A percentile compares a stretch with the other conserved stretches of the same genome.
Evolutionary conservation across 1,284 basidiomycete genomes (phyloP).

Genomic region (Microbotryomycetes sp.): DNA sequence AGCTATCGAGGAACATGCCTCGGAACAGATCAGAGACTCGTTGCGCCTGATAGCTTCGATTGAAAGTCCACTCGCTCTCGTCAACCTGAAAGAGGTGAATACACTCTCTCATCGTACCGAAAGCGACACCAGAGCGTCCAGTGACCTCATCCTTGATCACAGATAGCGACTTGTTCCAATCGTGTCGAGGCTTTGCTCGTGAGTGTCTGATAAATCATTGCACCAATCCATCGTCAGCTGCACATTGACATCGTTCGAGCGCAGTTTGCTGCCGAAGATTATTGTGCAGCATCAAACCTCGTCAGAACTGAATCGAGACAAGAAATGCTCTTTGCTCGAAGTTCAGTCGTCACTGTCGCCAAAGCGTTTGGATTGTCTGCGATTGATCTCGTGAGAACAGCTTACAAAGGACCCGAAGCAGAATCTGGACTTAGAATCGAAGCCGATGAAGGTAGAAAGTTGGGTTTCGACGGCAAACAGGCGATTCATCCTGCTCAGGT

Average conservation of each 20-base stretch:
- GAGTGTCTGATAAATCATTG: neutral
- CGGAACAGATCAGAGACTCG: neutral
- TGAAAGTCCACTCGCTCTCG: slow-evolving; percentile 30
- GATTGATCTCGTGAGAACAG: slow-evolving; percentile 66
- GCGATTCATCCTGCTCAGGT: slow-evolving; percentile 89
- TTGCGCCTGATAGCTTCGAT: slow-evolving; percentile 28
- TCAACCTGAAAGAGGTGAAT: slow-evolving; percentile 27
- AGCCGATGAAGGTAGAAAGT: slow-evolving; percentile 49
- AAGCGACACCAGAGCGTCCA: neutral
- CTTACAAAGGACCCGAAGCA: slow-evolving; percentile 19
- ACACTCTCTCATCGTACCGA: neutral
- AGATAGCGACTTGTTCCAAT: slow-evolving; percentile 14
- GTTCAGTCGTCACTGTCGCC: slow-evolving; percentile 72
- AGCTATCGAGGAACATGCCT: slow-evolving; percentile 13
- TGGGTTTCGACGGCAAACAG: slow-evolving; percentile 90
- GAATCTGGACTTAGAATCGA: slow-evolving; percentile 10
- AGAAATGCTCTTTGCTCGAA: slow-evolving; percentile 80
- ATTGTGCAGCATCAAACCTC: slow-evolving; percentile 75
- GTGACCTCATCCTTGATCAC: neutral
- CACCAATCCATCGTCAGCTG: no score
- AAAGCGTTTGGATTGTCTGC: slow-evolving; percentile 77
- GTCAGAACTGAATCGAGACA: slow-evolving; percentile 64
- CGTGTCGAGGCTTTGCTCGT: slow-evolving; percentile 20
- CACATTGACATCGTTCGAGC: neutral
- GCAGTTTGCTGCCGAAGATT: slow-evolving; percentile 86